Evolutionary conservation across 2,329 filamentous ascomycete genomes (phyloP), one percentile per base, ranked within the genome.

Genomic region (Fusarium fracticaudum): DNA sequence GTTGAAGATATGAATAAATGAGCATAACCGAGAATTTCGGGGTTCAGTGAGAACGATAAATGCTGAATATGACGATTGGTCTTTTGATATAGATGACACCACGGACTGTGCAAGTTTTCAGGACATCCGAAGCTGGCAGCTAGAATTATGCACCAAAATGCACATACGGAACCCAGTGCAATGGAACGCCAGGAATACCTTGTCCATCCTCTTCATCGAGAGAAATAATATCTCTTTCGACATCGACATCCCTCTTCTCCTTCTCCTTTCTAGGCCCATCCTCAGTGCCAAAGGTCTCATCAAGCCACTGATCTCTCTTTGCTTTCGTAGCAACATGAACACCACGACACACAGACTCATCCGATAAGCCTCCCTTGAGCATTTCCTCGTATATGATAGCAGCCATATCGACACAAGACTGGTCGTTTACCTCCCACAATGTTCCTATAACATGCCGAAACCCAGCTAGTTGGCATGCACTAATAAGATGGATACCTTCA

Each of bases 201-300:
- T 35, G n/a, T 2, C 0, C 31, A 20, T 47, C 40, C 2, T 26
- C 40, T 13, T 37, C 40, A 13, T 58, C 54, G 1, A 45, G 17
- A 10, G 40, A 22, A 3, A 58, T 12, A 0, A 37, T 38, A 29
- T 54, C 14, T 29, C 33, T 15, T 20, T 22, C 31, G 8, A n/a
- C 0, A 24, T 10, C 4, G 1, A 22, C 5, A 1, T 12, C 24
- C 14, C 4, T 15, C 4, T 5, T 15, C 4, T 12, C 8, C 4
- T 5, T 15, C 4, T 12, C 8, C 12, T 37, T 9, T 3, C 3
- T 3, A 11, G 31, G 2, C 3, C 3, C 9, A 4, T 18, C 3
- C 2, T 13, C 5, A 18, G 5, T 4, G 4, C 40, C 40, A 58
- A 26, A 33, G 4, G 26, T 14, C 10, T 60, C 35, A 9, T 33